Conservation (phyloP, 2,329 filamentous ascomycete species). For the Pseudovirgaria hyperparasitica region DNA sequence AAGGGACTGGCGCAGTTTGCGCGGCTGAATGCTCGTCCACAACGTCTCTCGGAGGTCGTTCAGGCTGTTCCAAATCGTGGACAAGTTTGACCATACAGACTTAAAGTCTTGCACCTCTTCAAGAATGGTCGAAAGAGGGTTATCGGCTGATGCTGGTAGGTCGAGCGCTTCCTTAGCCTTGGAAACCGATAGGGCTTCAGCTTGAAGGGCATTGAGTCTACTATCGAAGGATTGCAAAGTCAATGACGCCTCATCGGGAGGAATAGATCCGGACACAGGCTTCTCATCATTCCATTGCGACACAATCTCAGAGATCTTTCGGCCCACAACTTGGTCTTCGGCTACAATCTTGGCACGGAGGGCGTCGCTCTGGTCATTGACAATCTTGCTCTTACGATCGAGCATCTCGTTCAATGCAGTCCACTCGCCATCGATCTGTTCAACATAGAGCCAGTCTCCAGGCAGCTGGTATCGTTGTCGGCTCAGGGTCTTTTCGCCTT, state of each 20-base stretch:
- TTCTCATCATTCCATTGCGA: constrained; percentile 92
- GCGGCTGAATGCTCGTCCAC: constrained; percentile 91
- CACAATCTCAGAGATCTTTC: constrained; percentile 77
- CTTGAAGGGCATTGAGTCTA: constrained; percentile 72
- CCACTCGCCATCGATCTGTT: constrained; percentile 96
- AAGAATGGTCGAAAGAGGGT: constrained; percentile 69
- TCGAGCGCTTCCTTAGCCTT: constrained; percentile 96
- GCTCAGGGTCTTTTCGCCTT: constrained; percentile 83
- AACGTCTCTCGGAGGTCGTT: constrained; percentile 85
- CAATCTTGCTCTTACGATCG: constrained; percentile 83
- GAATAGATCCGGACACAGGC: constrained; percentile 87
- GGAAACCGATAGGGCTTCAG: constrained; percentile 83
- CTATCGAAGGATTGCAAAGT: constrained; percentile 73
- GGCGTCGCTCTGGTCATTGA: constrained; percentile 91
- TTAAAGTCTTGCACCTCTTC: constrained; percentile 98
- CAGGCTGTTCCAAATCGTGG: constrained; percentile 91
- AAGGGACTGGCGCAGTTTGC: constrained; percentile 80
- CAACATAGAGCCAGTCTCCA: constrained; percentile 85
- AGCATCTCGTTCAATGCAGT: constrained; percentile 84
- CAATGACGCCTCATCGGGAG: constrained; percentile 74
- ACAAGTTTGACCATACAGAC: constrained; percentile 91
- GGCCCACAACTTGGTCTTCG: constrained; percentile 81
- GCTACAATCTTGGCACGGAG: constrained; percentile 88
- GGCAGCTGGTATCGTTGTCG: constrained; percentile 91
- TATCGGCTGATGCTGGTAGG: constrained; percentile 66